These are phyloP conservation scores for Moesziomyces globuligerus DNA, from an alignment of 1,284 basidiomycete species.

Conservation along the genomic window DNA sequence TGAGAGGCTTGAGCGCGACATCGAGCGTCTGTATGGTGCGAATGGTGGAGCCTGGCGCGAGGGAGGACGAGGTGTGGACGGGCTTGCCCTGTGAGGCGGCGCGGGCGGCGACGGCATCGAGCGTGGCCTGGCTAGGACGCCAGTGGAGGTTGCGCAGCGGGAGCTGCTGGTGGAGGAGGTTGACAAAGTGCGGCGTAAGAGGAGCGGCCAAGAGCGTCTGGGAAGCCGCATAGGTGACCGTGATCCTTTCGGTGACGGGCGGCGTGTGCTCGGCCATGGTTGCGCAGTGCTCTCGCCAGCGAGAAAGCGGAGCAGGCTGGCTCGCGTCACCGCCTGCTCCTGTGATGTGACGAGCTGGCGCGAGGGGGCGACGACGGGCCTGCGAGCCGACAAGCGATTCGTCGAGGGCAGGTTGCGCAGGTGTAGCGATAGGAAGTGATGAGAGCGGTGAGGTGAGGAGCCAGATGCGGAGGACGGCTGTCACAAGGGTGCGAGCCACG, in stretches of 20 bases:
- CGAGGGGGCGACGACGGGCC: too few relatives aligned
- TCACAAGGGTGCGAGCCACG: too few relatives aligned
- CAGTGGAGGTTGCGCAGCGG: slow-evolving; percentile 65
- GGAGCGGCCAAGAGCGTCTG: slow-evolving; percentile 49
- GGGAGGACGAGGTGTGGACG: slow-evolving; percentile 20
- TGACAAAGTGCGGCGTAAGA: slow-evolving; percentile 50
- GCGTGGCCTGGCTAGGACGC: slow-evolving; percentile 52
- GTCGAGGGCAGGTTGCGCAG: too few relatives aligned
- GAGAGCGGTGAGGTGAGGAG: too few relatives aligned
- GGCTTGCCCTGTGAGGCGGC: slow-evolving; percentile 41
- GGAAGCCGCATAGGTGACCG: slow-evolving; percentile 62
- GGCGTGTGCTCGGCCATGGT: slow-evolving; percentile 18
- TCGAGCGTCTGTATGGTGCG: slow-evolving; percentile 57
- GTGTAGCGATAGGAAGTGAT: too few relatives aligned
- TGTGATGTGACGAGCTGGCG: too few relatives aligned
- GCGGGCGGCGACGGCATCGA: slow-evolving; percentile 36
- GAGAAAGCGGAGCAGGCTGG: neutral
- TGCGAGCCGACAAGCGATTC: too few relatives aligned
- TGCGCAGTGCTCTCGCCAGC: neutral
- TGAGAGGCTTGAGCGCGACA: slow-evolving; percentile 48
- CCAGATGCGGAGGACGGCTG: too few relatives aligned
- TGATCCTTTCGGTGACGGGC: slow-evolving; percentile 41
- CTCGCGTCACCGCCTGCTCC: neutral
- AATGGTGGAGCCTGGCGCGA: slow-evolving; percentile 40
- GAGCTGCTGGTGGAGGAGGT: slow-evolving; percentile 54